These are phyloP conservation scores for Ananas comosus DNA, from an alignment of 176 grass and related monocot species.

Conservation along the genomic window DNA sequence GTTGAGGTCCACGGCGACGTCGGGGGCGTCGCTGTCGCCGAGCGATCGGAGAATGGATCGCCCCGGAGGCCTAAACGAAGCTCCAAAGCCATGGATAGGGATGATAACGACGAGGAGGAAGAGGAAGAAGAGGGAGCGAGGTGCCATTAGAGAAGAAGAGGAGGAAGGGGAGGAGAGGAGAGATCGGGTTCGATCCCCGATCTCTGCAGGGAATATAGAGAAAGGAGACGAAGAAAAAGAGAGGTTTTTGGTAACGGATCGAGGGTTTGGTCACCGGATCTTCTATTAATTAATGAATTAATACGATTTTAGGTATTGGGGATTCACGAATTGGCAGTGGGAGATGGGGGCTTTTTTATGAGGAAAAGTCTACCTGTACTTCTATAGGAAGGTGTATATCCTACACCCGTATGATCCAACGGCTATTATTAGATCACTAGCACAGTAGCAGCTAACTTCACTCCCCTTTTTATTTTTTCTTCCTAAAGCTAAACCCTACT, in stretches of 20 bases:
- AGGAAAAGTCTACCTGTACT: too few species aligned
- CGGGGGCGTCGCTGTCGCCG: slow-evolving; percentile 20
- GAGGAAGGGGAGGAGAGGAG: not conserved
- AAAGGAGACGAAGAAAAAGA: not conserved
- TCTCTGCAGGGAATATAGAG: not conserved
- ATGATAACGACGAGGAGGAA: slow-evolving; percentile 16
- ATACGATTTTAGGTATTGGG: too few species aligned
- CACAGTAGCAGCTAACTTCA: too few species aligned
- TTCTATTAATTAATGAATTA: too few species aligned
- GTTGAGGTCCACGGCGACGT: slow-evolving; percentile 81
- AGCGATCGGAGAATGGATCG: slow-evolving; percentile 48
- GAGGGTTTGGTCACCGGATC: not conserved
- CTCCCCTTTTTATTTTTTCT: too few species aligned
- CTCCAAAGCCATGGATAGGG: not conserved
- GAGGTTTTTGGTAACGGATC: not conserved
- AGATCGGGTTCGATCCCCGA: slow-evolving; percentile 6
- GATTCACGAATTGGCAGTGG: too few species aligned
- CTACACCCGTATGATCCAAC: too few species aligned
- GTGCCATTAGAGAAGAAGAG: slow-evolving; percentile 9
- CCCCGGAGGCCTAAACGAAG: slow-evolving; percentile 1
- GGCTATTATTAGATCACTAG: too few species aligned
- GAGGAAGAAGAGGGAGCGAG: slow-evolving; percentile 7
- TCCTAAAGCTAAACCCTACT: too few species aligned
- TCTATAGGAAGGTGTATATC: too few species aligned
- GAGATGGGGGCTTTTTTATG: too few species aligned